A percentile compares a stretch with the other conserved stretches of the same genome.
phyloP scores from a whole-genome alignment of 148 eudicot genomes.

The Salicornia ramosissima region DNA sequence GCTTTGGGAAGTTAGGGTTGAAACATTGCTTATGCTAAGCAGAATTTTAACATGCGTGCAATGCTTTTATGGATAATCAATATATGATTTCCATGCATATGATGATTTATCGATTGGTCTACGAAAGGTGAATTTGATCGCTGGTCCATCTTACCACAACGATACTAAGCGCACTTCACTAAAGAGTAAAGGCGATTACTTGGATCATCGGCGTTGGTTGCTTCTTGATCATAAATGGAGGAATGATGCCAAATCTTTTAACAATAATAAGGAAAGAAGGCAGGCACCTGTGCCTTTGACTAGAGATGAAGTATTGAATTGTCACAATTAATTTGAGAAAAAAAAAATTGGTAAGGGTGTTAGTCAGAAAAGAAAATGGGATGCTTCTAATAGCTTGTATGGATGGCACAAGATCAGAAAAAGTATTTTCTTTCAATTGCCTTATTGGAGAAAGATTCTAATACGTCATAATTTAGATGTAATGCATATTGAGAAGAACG shows the following conservation, averaged over 20 bases:
- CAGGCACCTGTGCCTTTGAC: background rate
- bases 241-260: too few relatives aligned
- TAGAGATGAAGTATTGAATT: background rate
- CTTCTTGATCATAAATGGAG: slow-evolving; percentile 3
- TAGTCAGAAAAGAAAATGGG: too few relatives aligned
- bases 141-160: background rate
- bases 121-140: background rate
- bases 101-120: background rate
- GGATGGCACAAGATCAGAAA: too few relatives aligned
- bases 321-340: too few relatives aligned
- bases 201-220: background rate
- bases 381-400: too few relatives aligned
- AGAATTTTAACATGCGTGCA: background rate
- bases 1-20: too few relatives aligned
- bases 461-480: too few relatives aligned
- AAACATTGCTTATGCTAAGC: background rate
- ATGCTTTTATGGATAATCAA: background rate
- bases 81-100: background rate
- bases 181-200: background rate
- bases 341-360: too few relatives aligned
- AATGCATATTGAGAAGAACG: too few relatives aligned
- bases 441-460: too few relatives aligned
- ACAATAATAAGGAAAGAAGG: background rate
- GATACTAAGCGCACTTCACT: too few relatives aligned
- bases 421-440: too few relatives aligned